Evolutionary conservation across 148 eudicot genomes (phyloP).

Genomic region (Diospyros lotus): DNA sequence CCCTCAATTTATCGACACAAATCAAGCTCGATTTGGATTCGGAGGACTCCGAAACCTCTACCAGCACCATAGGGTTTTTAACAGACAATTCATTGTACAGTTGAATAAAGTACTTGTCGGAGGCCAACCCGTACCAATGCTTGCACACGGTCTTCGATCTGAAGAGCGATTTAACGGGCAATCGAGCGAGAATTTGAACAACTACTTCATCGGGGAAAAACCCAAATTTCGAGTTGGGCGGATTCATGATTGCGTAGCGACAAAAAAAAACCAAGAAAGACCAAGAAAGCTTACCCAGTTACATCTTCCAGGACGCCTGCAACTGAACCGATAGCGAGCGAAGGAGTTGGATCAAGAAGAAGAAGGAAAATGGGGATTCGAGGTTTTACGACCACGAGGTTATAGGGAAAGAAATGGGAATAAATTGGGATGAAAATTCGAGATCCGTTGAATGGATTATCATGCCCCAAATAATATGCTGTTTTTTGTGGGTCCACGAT

Average conservation of each 20-base stretch:
- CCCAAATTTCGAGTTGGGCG: constrained; percentile 36
- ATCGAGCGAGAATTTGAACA: constrained; percentile 66
- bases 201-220: constrained; percentile 75
- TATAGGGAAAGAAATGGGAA: neutral
- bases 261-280: constrained; percentile 6
- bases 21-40: constrained; percentile 56
- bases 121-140: constrained; percentile 52
- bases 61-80: constrained; percentile 52
- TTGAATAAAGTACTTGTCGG: constrained; percentile 54
- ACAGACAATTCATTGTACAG: constrained; percentile 51
- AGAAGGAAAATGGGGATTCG: neutral
- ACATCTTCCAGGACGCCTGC: neutral
- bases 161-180: constrained; percentile 70
- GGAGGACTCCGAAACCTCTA: constrained; percentile 65
- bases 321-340: neutral
- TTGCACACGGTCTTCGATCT: constrained; percentile 68
- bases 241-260: constrained; percentile 28
- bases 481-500: no score
- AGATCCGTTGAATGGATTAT: neutral
- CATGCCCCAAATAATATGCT: no score
- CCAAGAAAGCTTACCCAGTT: constrained; percentile 14
- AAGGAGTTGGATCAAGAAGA: neutral
- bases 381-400: neutral
- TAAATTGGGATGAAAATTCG: constrained; percentile 3
- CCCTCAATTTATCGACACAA: constrained; percentile 61